Conservation (phyloP, 2,329 filamentous ascomycete genomes). For the Mollisia scopiformis region DNA sequence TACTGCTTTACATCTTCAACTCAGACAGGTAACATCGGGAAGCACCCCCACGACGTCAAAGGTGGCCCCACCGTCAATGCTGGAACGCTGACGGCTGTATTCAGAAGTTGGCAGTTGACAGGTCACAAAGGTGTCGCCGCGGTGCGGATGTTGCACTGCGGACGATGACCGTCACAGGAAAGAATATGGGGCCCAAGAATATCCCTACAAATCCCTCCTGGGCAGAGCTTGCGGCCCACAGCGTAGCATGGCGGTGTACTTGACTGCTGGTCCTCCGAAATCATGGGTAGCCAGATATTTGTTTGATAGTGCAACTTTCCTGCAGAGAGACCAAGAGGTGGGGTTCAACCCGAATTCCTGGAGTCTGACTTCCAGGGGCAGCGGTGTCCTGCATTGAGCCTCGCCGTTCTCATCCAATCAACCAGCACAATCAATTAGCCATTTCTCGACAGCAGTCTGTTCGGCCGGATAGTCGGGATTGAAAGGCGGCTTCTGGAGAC, state of each 20-base stretch:
- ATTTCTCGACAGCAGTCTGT: neutral
- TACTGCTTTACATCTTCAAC: too few species aligned
- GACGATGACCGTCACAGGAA: too few species aligned
- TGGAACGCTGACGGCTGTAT: neutral
- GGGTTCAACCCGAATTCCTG: constrained; percentile 4
- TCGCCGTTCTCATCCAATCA: neutral
- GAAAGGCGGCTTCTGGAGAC: neutral
- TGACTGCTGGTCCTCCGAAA: neutral
- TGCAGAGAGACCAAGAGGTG: neutral
- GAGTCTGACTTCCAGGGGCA: neutral
- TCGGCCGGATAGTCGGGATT: neutral
- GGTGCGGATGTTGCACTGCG: too few species aligned
- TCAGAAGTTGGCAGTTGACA: constrained; percentile 2
- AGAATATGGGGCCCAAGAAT: too few species aligned
- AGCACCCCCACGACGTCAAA: too few species aligned
- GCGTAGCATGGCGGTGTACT: neutral
- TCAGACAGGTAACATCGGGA: too few species aligned
- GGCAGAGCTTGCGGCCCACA: too few species aligned
- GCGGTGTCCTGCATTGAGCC: neutral
- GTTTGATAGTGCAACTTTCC: neutral
- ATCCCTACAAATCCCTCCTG: too few species aligned
- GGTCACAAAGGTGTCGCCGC: neutral
- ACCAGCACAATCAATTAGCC: neutral
- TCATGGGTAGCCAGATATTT: neutral
- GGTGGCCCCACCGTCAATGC: too few species aligned